Percentiles rank a stretch among this genome's conserved stretches.
These are phyloP conservation scores for Claviceps paspali DNA, from an alignment of 2,329 filamentous ascomycete species.

Conservation along the genomic window DNA sequence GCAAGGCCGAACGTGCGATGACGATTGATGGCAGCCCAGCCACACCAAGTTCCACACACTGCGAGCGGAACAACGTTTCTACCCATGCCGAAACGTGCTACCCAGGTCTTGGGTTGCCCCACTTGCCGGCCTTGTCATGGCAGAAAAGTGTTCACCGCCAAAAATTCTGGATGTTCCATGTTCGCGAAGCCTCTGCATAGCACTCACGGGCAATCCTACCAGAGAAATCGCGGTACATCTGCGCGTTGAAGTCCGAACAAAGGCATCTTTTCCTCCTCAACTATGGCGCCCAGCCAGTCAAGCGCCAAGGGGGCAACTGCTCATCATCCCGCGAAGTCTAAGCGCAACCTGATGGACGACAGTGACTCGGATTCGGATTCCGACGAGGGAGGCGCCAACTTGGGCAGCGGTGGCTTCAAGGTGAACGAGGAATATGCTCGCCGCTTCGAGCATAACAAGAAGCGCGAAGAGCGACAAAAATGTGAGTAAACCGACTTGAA, in stretches of 20 bases:
- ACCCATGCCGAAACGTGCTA: no score
- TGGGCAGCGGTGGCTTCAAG: constrained; percentile 43
- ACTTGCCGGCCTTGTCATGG: constrained; percentile 7
- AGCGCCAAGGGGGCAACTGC: constrained; percentile 5
- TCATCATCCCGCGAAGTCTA: constrained; percentile 19
- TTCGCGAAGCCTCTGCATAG: no score
- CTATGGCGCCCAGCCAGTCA: constrained; percentile 7
- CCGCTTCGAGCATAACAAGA: constrained; percentile 93
- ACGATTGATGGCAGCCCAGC: neutral
- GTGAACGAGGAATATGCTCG: constrained; percentile 84
- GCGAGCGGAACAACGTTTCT: no score
- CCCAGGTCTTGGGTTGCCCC: no score
- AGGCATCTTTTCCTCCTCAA: neutral
- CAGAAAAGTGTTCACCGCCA: constrained; percentile 16
- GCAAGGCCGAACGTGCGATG: no score
- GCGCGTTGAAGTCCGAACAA: no score
- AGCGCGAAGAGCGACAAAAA: constrained; percentile 70
- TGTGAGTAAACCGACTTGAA: constrained; percentile 27
- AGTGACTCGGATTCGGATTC: constrained; percentile 36
- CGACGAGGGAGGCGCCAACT: constrained; percentile 26
- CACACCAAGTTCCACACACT: no score
- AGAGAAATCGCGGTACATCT: no score
- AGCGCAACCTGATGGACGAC: constrained; percentile 40
- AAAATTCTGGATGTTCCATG: constrained; percentile 13
- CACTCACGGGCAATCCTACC: no score